Percentiles rank a stretch among this genome's conserved stretches.
These are phyloP conservation scores for Fusarium sp. DNA, from an alignment of 2,329 filamentous ascomycete genomes.

Conservation along the genomic window DNA sequence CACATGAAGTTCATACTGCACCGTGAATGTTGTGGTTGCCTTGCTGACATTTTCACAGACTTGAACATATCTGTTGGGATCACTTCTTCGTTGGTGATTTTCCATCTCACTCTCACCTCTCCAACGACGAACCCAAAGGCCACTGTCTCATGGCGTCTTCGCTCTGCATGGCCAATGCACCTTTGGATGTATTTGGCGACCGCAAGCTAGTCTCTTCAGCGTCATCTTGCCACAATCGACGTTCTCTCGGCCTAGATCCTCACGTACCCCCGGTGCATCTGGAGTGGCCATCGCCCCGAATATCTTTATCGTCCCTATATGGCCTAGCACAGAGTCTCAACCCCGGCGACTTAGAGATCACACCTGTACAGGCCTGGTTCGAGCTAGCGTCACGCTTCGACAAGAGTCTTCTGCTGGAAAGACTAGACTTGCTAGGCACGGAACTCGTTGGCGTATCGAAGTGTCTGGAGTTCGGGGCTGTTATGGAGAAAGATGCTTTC, in stretches of 20 bases:
- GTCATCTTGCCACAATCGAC: constrained; percentile 25
- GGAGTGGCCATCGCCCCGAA: constrained; percentile 51
- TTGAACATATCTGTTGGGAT: constrained; percentile 63
- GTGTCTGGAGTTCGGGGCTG: constrained; percentile 59
- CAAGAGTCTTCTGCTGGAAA: constrained; percentile 48
- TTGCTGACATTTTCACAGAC: constrained; percentile 46
- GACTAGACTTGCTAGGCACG: constrained; percentile 51
- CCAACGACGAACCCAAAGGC: constrained; percentile 47
- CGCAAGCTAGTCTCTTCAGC: constrained; percentile 36
- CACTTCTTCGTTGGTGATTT: constrained; percentile 57
- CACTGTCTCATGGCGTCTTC: constrained; percentile 58
- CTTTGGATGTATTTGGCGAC: constrained; percentile 45
- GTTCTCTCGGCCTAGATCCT: constrained; percentile 21
- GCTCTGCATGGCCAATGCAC: constrained; percentile 53
- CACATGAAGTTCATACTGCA: constrained; percentile 30
- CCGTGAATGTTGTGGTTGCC: neutral
- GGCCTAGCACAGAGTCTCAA: constrained; percentile 58
- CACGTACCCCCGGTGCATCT: constrained; percentile 39
- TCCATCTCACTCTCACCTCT: constrained; percentile 45
- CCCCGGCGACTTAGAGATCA: constrained; percentile 53
- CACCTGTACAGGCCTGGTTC: constrained; percentile 65
- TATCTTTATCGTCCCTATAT: constrained; percentile 55
- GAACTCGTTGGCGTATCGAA: constrained; percentile 56
- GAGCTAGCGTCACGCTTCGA: constrained; percentile 57
- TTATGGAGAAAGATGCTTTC: constrained; percentile 57